phyloP scores from a whole-genome alignment of 331 rosid species.

The Rhamnella rubrinervis region DNA sequence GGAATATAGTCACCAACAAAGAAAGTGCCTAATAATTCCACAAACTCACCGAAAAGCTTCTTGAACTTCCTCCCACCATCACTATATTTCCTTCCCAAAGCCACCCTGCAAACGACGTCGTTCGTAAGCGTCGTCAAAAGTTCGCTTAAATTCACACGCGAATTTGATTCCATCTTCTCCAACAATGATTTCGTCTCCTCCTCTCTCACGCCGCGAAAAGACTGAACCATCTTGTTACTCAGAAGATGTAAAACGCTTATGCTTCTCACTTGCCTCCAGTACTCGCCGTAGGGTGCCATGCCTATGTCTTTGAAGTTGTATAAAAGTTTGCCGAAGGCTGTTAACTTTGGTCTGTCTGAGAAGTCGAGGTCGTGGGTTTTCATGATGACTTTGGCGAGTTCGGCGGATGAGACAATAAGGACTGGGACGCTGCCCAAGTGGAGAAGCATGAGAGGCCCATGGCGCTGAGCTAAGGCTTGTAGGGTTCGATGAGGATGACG shows the following conservation, averaged over 20 bases:
- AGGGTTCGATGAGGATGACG: slow-evolving; percentile 25
- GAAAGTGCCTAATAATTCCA: slow-evolving; percentile 32
- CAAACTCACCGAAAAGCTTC: slow-evolving; percentile 26
- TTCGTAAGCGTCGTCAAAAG: slow-evolving; percentile 25
- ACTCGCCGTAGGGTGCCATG: slow-evolving; percentile 28
- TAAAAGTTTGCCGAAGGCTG: slow-evolving; percentile 4
- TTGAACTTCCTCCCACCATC: slow-evolving; percentile 29
- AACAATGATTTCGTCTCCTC: slow-evolving; percentile 24
- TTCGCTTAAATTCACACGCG: slow-evolving; percentile 35
- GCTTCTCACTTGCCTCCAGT: slow-evolving; percentile 36
- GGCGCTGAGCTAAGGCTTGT: background rate
- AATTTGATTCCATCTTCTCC: background rate
- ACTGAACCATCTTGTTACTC: slow-evolving; percentile 32
- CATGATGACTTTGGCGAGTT: slow-evolving; percentile 20
- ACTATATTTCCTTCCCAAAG: slow-evolving; percentile 49
- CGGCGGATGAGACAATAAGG: slow-evolving; percentile 26
- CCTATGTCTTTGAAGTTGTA: slow-evolving; percentile 24
- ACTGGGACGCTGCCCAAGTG: slow-evolving; percentile 21
- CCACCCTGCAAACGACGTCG: slow-evolving; percentile 40
- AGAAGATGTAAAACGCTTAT: slow-evolving; percentile 23
- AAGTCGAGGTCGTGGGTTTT: slow-evolving; percentile 29
- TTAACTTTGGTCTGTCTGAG: slow-evolving; percentile 17
- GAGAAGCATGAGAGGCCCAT: slow-evolving; percentile 36
- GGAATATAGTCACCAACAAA: slow-evolving; percentile 44
- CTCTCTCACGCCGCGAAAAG: slow-evolving; percentile 24